phyloP scores from a whole-genome alignment of 768 basidiomycete species.

The Phylloporus sp. region DNA sequence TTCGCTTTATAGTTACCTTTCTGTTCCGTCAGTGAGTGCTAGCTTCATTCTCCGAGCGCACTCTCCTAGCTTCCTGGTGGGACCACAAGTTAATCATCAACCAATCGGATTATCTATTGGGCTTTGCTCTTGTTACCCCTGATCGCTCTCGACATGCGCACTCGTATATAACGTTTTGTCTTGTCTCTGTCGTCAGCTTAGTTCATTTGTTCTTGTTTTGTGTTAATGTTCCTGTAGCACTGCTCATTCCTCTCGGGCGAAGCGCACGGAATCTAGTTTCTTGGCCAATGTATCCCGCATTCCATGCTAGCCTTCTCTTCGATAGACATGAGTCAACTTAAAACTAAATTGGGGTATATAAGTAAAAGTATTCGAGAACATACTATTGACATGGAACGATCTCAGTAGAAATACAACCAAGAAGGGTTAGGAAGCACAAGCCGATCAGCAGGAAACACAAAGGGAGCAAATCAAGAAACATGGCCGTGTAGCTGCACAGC shows the following conservation, averaged over 20 bases:
- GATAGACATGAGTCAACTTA: neutral
- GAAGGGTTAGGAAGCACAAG: neutral
- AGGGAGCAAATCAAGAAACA: neutral
- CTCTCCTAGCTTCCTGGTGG: constrained; percentile 14
- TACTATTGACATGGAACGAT: neutral
- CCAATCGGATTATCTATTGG: constrained; percentile 32
- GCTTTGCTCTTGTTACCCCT: constrained; percentile 33
- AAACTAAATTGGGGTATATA: constrained; percentile 7
- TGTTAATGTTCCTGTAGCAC: constrained; percentile 24
- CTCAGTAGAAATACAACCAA: constrained; percentile 13
- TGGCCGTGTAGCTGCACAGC: neutral
- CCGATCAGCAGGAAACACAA: neutral
- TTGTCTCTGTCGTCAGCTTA: constrained; percentile 25
- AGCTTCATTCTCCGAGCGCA: constrained; percentile 15
- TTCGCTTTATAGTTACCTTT: constrained; percentile 24
- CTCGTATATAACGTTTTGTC: constrained; percentile 34
- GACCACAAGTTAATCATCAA: constrained; percentile 26
- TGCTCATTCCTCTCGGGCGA: constrained; percentile 4
- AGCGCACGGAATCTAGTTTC: constrained; percentile 10
- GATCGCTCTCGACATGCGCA: constrained; percentile 37
- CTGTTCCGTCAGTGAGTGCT: constrained; percentile 12
- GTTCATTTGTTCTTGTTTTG: constrained; percentile 33
- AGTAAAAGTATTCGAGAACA: constrained; percentile 2
- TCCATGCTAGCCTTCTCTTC: neutral
- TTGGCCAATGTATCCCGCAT: constrained; percentile 11